A percentile compares a stretch with the other conserved stretches of the same genome.
Conservation (phyloP, 352 stramenopile species). For the Thraustochytrium striatum region DNA sequence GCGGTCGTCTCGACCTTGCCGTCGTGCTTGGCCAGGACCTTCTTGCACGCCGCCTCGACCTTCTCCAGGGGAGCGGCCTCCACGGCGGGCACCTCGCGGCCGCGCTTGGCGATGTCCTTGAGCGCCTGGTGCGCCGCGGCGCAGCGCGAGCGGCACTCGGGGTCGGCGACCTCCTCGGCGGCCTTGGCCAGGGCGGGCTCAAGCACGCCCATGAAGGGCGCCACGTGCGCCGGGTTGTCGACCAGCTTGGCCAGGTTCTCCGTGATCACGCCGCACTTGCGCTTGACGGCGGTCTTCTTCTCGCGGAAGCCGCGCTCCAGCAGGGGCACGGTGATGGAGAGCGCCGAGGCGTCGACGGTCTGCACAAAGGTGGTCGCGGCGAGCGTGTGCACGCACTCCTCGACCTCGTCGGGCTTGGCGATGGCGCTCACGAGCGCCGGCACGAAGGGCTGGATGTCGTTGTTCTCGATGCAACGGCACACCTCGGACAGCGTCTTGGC, state of each 20-base stretch:
- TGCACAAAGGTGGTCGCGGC: slow-evolving; percentile 98
- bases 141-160: slow-evolving; percentile 91
- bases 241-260: slow-evolving; percentile 99
- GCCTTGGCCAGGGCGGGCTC: slow-evolving; percentile 93
- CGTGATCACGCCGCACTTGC: slow-evolving; percentile 96
- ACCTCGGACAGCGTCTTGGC: slow-evolving; percentile 81
- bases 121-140: slow-evolving; percentile 86
- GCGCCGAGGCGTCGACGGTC: slow-evolving; percentile 88
- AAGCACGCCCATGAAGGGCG: slow-evolving; percentile 94
- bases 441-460: slow-evolving; percentile 98
- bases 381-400: slow-evolving; percentile 97
- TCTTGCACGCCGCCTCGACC: slow-evolving; percentile 60
- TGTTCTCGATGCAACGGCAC: slow-evolving; percentile 95
- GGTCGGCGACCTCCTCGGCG: slow-evolving; percentile 89
- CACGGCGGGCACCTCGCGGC: slow-evolving; percentile 79
- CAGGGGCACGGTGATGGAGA: slow-evolving; percentile 94
- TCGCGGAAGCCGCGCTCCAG: slow-evolving; percentile 90
- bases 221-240: slow-evolving; percentile 90
- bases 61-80: slow-evolving; percentile 71
- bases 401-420: slow-evolving; percentile 91
- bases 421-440: slow-evolving; percentile 92
- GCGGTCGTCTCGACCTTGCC: neutral
- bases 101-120: slow-evolving; percentile 67
- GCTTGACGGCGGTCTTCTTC: slow-evolving; percentile 87
- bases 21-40: slow-evolving; percentile 57